Conservation (phyloP, 2,329 filamentous ascomycete genomes). For the Westerdykella sp. region DNA sequence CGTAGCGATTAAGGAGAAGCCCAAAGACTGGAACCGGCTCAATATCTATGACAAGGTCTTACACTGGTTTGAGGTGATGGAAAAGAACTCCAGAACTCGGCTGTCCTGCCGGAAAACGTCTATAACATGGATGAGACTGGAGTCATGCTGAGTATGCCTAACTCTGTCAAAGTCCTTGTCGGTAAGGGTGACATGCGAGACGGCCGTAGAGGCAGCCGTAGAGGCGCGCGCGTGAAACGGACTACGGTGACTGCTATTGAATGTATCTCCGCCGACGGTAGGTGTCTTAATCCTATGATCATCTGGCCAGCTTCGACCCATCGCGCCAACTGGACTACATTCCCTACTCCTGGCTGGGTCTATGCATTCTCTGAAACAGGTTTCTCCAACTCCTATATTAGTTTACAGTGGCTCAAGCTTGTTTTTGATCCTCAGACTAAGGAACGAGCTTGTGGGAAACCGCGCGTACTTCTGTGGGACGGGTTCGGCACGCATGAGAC, state of each 20-base stretch:
- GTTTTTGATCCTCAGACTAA: conserved; percentile 33
- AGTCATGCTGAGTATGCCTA: conserved; percentile 14
- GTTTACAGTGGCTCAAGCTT: conserved; percentile 30
- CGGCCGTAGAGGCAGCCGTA: no score
- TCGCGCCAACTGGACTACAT: conserved; percentile 12
- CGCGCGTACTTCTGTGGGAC: conserved; percentile 23
- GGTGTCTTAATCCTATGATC: conserved; percentile 12
- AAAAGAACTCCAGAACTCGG: conserved; percentile 7
- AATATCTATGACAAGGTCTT: no score
- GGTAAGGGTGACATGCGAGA: conserved; percentile 6
- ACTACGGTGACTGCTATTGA: conserved; percentile 11
- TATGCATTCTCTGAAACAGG: conserved; percentile 8
- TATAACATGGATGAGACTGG: conserved; percentile 14
- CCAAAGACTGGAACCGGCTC: no score
- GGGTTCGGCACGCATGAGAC: conserved; percentile 24
- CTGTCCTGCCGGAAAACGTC: conserved; percentile 8
- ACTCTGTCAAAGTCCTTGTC: conserved; percentile 10
- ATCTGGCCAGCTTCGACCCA: conserved; percentile 19
- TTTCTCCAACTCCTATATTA: conserved; percentile 26
- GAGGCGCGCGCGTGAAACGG: conserved; percentile 8
- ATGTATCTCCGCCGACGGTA: conserved; percentile 15
- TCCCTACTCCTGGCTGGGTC: conserved; percentile 13
- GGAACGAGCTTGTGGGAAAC: conserved; percentile 18
- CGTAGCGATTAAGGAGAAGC: no score
- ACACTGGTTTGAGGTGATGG: conserved; percentile 21